phyloP scores from a whole-genome alignment of 805 yeast species.

The Starmerella floricola region DNA sequence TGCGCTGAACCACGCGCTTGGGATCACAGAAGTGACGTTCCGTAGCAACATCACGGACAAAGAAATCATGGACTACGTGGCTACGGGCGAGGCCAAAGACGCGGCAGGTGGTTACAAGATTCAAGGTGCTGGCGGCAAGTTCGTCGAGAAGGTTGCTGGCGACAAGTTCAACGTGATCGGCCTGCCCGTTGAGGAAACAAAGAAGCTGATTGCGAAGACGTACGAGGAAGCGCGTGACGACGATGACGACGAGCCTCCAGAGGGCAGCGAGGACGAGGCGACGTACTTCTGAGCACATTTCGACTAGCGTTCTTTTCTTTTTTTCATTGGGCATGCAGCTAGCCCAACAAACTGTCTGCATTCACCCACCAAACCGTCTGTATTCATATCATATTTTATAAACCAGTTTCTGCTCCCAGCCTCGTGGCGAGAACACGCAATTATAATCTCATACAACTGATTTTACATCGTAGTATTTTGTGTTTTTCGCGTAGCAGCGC shows the following conservation, averaged over 20 bases:
- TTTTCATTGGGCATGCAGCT: not conserved
- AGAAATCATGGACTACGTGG: slow-evolving; percentile 51
- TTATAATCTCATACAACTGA: too few species aligned
- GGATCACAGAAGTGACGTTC: slow-evolving; percentile 33
- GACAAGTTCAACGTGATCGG: slow-evolving; percentile 85
- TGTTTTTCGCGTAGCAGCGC: too few species aligned
- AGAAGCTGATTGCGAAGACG: slow-evolving; percentile 33
- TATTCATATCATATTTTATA: too few species aligned
- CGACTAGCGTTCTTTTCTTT: not conserved
- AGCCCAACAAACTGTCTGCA: too few species aligned
- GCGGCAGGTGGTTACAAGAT: slow-evolving; percentile 92
- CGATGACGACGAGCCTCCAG: slow-evolving; percentile 13
- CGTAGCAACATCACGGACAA: slow-evolving; percentile 37
- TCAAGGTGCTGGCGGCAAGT: slow-evolving; percentile 48
- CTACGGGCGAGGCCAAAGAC: slow-evolving; percentile 56
- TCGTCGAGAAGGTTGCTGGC: slow-evolving; percentile 56
- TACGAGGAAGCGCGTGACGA: slow-evolving; percentile 23
- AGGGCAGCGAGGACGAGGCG: slow-evolving; percentile 12
- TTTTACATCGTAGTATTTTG: too few species aligned
- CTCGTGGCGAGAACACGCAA: too few species aligned
- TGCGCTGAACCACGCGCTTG: slow-evolving; percentile 32
- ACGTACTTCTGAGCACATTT: slow-evolving; percentile 6
- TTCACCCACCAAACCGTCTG: too few species aligned
- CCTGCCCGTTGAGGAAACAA: slow-evolving; percentile 55
- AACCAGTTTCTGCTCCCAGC: too few species aligned